Evolutionary conservation across 2,329 filamentous ascomycete species (phyloP), one percentile per base, ranked within the genome.

Genomic region (Pseudomassariella vexata): DNA sequence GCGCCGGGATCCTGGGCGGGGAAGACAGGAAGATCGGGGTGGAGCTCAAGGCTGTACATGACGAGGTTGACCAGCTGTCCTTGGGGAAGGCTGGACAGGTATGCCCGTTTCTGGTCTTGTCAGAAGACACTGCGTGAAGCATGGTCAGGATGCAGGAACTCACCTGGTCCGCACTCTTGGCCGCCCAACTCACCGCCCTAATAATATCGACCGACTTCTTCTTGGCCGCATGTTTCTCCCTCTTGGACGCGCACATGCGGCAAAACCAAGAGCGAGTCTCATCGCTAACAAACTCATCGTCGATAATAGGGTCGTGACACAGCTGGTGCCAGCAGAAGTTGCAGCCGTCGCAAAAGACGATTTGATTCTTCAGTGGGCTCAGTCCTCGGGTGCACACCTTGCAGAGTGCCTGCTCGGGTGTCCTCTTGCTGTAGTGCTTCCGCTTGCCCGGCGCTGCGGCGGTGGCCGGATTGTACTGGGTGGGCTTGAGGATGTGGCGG

Each of bases 341-440:
- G 62, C 86, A 94, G 11, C 79, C 79, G 57, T 90, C 84, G 60
- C 86, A 94, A 56, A 89, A 87, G 3, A 92, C 85, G 52, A 94
- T 89, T 59, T 80, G 75, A 59, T 92, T 92, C 45, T 65, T 76
- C n/a, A 66, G 55, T 3, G 82, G 80, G 48, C 82, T 85, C 42
- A 82, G 73, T 8, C 82, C 79, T 42, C 85, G 69, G 32, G 79
- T 72, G 58, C 86, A 94, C 41, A 75, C 70, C 46, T 79, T 80
- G 62, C 85, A 92, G 19, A 83, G 67, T 10, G 70, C 68, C 39
- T 75, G 65, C 48, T 79, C 74, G 39, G 48, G 70, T 15, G 72
- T 76, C 40, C 77, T 71, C 57, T 80, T 80, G 39, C 71, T 57
- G 68, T 73, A 57, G 45, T 50, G 55, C 40, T 39, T 57, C 43